Evolutionary conservation across 805 yeast genomes (phyloP), one percentile per base, ranked within the genome.

Genomic region (Ogataea saltuana): DNA sequence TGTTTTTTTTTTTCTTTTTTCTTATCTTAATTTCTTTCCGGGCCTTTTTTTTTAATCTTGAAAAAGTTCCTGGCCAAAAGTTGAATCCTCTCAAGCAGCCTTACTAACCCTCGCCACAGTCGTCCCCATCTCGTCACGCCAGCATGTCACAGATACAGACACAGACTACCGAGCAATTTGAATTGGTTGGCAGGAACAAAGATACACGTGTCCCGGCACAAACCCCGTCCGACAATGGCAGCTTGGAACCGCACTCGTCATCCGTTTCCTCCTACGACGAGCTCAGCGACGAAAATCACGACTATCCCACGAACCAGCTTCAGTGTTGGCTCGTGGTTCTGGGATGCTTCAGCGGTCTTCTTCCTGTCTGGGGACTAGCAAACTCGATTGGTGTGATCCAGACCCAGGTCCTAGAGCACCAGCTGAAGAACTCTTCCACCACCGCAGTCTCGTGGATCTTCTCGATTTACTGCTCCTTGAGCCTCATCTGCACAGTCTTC

Each of bases 371-470:
- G 51, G 88, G 88, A 2, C 49, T 78, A 18, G 59, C 78, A 41
- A 82, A 81, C 55, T 62, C 81, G 2, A 64, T 74, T 15, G 87
- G 88, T 47, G 85, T 78, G 6, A 68, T 82, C 28, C 82, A 82
- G 60, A 72, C 82, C 2, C 76, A 80, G 52, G 68, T 82, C 8
- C 70, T 79, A n/a, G 65, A 65, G n/a, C 72, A 82, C 58, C 85
- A 81, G 58, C 64, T 82, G 44, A 61, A 64, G 0, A 54, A 69
- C 35, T 61, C 67, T 6, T 56, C 67, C 6, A 67, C 79, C 1
- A 70, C 81, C 2, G 64, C 76, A 0, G 70, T 81, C 10, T 74
- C 84, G 3, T 82, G 88, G 88, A 73, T 81, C 29, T 82, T 82
- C 51, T 79, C 87, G 1, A 59, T 81, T 27, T 75, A 69, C 55